Evolutionary conservation across 2,329 filamentous ascomycete species (phyloP), one percentile per base, ranked within the genome.

Genomic region (Dryadomyces quercivorus): DNA sequence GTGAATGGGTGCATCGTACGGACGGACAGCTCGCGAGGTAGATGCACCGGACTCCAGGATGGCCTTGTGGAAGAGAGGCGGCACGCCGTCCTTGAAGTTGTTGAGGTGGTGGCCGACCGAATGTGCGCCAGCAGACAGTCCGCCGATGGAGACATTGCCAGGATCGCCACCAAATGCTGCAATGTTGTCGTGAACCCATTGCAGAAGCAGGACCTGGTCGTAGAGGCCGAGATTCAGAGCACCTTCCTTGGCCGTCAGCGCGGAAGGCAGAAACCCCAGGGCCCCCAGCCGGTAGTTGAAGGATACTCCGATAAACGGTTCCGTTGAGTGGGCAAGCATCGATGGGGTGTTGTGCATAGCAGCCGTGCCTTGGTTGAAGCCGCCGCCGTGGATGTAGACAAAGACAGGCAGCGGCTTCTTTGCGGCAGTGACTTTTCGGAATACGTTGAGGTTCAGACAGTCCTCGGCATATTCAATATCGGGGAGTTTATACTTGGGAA

Each of bases 361-460:
- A 20, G 45, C 18, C 1, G 10, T 43, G 34, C 52, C 52, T 8
- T 36, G 52, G 36, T 54, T 54, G 46, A 49, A 63, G 12, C 60
- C 65, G 20, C 66, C 66, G 6, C 72, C 72, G 59, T 81, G 73
- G 49, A 82, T 78, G 76, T 78, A 82, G 0, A 82, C 71, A 5
- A 69, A 71, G 7, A 83, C 75, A 0, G 80, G 80, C 3, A 64
- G 53, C 31, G 40, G 44, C 44, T 31, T 8, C 21, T 8, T 6
- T 9, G 31, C 38, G 5, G 47, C 44, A 4, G 64, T 62, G 16
- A 61, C 60, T 40, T 64, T 57, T 3, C 80, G 72, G 31, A 85
- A 68, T 10, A 85, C 71, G 59, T 83, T 84, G 58, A 84, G 66
- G 50, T 77, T 80, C 2, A 84, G 69, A 58, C 81, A 84, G 59